Evolutionary conservation across 2,329 filamentous ascomycete species (phyloP), one percentile per base, ranked within the genome.

Genomic region (Pleurostoma richardsiae): DNA sequence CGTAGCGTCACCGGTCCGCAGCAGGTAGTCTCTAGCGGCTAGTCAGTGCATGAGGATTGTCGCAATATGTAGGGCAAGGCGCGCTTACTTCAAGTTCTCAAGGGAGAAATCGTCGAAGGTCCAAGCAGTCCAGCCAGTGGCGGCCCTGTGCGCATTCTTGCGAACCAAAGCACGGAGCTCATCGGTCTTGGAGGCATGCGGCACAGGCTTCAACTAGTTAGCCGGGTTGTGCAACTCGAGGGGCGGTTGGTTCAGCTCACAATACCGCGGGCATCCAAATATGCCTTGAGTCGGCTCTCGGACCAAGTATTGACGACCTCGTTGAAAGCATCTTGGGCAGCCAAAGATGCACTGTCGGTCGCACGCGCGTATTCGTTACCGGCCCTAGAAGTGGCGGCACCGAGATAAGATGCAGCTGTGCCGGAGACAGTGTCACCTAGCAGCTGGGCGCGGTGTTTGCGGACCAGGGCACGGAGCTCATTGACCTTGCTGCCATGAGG

Each of bases 401-500:
- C 86, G 51, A 78, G 83, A 4, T 77, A 77, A 27, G 80, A 81
- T 29, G 77, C 71, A 36, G 77, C 80, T 27, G 78, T 79, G 28
- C 68, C 76, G 7, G 73, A 65, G 10, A 80, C 66, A 43, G 77
- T 87, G 58, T 90, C 84, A 50, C 83, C 85, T 19, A 84, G 72
- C 41, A 92, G 73, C 49, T 83, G 73, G 49, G 86, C 85, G 49
- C 88, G 85, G 70, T 95, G 82, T 76, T 94, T 95, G 63, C 92
- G 90, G 53, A 92, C 86, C 52, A 97, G 80, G 45, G 92, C 90
- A 45, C 95, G 76, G 29, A 97, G 79, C 67, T 99, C 92, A 59
- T 96, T 95, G 56, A 82, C 74, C 74, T 87, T 91, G 61, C 88
- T 95, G 42, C 92, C 94, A 63, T 97, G 92, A 7, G 94, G 94